phyloP scores from a whole-genome alignment of 176 grass and related monocot species.

The Ensete ventricosum region DNA sequence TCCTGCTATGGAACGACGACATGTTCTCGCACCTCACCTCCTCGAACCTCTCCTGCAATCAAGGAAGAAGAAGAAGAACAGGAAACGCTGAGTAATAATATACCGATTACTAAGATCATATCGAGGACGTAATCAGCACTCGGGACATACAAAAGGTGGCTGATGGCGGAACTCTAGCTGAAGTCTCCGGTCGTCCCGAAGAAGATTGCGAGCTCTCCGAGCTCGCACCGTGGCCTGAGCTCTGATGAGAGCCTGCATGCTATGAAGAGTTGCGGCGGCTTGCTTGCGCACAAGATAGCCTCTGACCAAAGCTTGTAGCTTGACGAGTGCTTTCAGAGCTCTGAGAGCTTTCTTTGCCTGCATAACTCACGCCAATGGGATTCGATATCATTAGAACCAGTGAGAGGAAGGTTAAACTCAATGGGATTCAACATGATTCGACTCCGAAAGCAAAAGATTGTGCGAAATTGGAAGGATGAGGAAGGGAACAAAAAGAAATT shows the following conservation, averaged over 20 bases:
- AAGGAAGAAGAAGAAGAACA: neutral
- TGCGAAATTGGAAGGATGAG: neutral
- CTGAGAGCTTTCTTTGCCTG: slow-evolving; percentile 86
- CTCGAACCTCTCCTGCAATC: slow-evolving; percentile 69
- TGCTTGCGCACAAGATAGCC: slow-evolving; percentile 85
- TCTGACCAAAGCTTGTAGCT: slow-evolving; percentile 80
- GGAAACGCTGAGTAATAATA: neutral
- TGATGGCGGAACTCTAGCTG: slow-evolving; percentile 38
- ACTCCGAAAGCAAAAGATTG: neutral
- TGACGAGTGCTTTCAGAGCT: slow-evolving; percentile 84
- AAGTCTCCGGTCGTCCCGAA: slow-evolving; percentile 27
- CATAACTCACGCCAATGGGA: no score
- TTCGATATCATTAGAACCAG: no score
- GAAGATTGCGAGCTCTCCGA: slow-evolving; percentile 28
- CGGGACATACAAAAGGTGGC: slow-evolving; percentile 49
- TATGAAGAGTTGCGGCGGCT: slow-evolving; percentile 63
- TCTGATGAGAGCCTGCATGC: slow-evolving; percentile 87
- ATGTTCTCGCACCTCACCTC: slow-evolving; percentile 65
- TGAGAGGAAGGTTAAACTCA: no score
- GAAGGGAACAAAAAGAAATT: neutral
- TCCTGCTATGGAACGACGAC: slow-evolving; percentile 49
- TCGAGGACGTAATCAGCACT: neutral
- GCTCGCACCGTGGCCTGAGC: slow-evolving; percentile 70
- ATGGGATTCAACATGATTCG: neutral
- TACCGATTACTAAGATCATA: no score